Base-by-base conservation (phyloP, 768 basidiomycete genomes). In the Lactarius vividus region DNA sequence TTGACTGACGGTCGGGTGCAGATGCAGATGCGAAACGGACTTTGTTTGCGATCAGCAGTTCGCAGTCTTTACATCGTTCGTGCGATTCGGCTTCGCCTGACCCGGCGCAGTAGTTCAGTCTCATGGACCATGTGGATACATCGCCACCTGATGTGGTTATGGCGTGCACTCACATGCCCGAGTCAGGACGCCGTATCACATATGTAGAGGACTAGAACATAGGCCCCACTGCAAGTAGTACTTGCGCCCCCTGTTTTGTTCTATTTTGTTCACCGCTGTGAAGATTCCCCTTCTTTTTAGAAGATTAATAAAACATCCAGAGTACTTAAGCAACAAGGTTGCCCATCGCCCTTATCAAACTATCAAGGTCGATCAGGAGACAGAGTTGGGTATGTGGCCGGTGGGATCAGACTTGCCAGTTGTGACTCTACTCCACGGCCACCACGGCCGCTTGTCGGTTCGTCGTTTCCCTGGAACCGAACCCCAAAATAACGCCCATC, bases 251-350 rank as follows among this genome's bases (percentile, higher is more conserved):
- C 46, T 1, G 11, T 39, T 29, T 26, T 5, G 18, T 29, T 57
- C 37, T 28, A n/a, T 56, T 56, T 29, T 49, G 23, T 60, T 60
- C 23, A 23, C 31, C 42, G 23, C 15, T 39, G 26, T 35, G 42
- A 40, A 40, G 49, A 15, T 61, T 57, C 26, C 29, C 15, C 60
- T 35, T 46, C 44, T 23, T 46, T n/a, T 37, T n/a, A 39, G 64
- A 57, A 49, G 46, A 26, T 49, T 49, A 49, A 39, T 23, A 13
- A 49, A n/a, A 10, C 20, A 16, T 16, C n/a, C 13, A 39, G 15
- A 29, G 44, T 23, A 46, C 46, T 66, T 66, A 57, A 62, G 13
- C 37, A 61, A 57, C 37, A 66, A 53, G 37, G 65, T 61, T 65
- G 13, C 26, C 9, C 54, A 37, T 20, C 35, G 11, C 20, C 10